Conservation (phyloP, 768 basidiomycete species). For the Rickenella mellea region DNA sequence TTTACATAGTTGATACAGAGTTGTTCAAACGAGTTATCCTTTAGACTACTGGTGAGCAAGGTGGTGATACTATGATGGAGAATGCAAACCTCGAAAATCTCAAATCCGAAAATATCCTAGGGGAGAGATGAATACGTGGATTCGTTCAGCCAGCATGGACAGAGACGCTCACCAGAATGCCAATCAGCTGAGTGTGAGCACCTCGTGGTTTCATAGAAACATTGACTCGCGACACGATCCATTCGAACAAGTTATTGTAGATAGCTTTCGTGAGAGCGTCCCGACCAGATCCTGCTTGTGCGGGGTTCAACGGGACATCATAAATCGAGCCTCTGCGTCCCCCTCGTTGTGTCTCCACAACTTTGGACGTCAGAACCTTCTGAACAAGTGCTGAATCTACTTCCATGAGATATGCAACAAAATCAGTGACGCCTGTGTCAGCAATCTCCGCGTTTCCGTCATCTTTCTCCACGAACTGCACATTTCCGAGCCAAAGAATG, state of each 20-base stretch:
- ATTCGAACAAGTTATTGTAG: slow-evolving; percentile 98
- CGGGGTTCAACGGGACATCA: slow-evolving; percentile 88
- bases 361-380: slow-evolving; percentile 76
- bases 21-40: slow-evolving; percentile 96
- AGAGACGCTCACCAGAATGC: slow-evolving; percentile 61
- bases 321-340: slow-evolving; percentile 94
- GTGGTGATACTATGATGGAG: not conserved
- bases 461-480: slow-evolving; percentile 80
- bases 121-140: no score
- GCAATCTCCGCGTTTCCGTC: slow-evolving; percentile 78
- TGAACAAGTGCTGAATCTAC: slow-evolving; percentile 69
- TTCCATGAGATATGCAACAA: slow-evolving; percentile 91
- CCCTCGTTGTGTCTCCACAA: slow-evolving; percentile 89
- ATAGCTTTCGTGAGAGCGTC: slow-evolving; percentile 94
- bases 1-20: slow-evolving; percentile 99
- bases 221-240: slow-evolving; percentile 96
- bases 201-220: slow-evolving; percentile 88
- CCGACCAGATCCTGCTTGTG: slow-evolving; percentile 81
- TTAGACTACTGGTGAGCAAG: not conserved
- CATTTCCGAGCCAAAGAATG: slow-evolving; percentile 94
- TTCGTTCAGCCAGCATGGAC: not conserved
- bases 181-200: slow-evolving; percentile 72
- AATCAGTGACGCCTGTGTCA: slow-evolving; percentile 88
- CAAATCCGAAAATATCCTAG: slow-evolving; percentile 97
- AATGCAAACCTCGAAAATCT: slow-evolving; percentile 79